Conservation (phyloP, 2,329 filamentous ascomycete species). For the Herpotrichia juniperi region DNA sequence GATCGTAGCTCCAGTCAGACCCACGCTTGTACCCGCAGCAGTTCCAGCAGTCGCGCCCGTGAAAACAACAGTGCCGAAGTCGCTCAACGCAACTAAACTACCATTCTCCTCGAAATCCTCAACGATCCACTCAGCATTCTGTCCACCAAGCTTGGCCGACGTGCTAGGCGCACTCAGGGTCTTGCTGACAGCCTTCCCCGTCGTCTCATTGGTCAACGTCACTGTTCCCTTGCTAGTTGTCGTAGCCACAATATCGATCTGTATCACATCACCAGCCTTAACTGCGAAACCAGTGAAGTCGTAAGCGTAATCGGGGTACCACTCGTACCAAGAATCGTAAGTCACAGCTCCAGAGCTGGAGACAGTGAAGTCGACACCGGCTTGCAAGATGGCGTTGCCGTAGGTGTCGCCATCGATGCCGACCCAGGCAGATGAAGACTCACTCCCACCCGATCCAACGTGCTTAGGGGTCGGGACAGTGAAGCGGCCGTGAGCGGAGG, state of each 20-base stretch:
- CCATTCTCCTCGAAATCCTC: too few relatives aligned
- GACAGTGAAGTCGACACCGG: constrained; percentile 62
- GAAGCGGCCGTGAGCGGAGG: constrained; percentile 60
- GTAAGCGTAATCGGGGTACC: constrained; percentile 63
- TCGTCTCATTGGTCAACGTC: constrained; percentile 59
- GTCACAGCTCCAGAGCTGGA: constrained; percentile 32
- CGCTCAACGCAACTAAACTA: too few relatives aligned
- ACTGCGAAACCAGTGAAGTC: constrained; percentile 57
- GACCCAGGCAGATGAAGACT: constrained; percentile 63
- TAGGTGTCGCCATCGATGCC: constrained; percentile 68
- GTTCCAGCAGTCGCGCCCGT: too few relatives aligned
- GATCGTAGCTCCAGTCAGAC: too few relatives aligned
- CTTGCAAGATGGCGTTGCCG: constrained; percentile 60
- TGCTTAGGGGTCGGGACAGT: constrained; percentile 58
- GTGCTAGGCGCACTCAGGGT: too few relatives aligned
- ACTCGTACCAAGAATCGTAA: constrained; percentile 67
- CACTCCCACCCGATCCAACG: constrained; percentile 42
- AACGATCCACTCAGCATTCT: too few relatives aligned
- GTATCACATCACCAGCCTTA: constrained; percentile 53
- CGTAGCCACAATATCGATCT: constrained; percentile 47
- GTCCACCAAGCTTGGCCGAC: too few relatives aligned
- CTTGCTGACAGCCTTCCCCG: too few relatives aligned
- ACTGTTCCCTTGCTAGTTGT: constrained; percentile 53
- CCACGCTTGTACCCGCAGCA: too few relatives aligned
- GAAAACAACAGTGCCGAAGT: too few relatives aligned